Base-by-base conservation (phyloP, 2,329 filamentous ascomycete species). In the Tolypocladium album region DNA sequence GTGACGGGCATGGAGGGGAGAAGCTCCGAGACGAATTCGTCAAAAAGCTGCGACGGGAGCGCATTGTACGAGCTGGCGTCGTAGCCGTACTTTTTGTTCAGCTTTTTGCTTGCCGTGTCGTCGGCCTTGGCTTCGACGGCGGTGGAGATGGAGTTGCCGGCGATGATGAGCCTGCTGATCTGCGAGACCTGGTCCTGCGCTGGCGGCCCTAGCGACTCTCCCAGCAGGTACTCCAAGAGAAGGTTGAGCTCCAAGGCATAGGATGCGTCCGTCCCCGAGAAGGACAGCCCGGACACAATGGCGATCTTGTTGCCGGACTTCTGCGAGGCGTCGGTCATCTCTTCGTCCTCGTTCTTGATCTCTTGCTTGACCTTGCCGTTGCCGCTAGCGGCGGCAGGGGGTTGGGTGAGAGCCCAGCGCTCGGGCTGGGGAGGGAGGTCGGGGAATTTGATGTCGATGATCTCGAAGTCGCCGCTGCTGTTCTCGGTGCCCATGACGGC, bases 401-500 rank as follows among this genome's bases (percentile, higher is more conserved):
- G 74, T 64, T 87, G 81, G 9, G 87, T 82, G 36, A 88, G 77
- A 58, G 88, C 81, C 91, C 92, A 96, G 38, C 93, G 85, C 57
- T 84, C 81, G 15, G 90, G 88, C 68, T 99, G 94, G 0, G 86
- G 85, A 20, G 93, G 83, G 5, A 99, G 76, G 70, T 97, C 92
- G 8, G 94, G 90, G 52, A 96, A 87, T 69, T 92, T 90, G 65
- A 96, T 80, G 73, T 96, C 93, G 47, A 97, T 82, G 8, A 96
- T 88, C 67, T 97, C 92, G 62, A 99, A 92, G 66, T 96, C 90
- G 64, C 94, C 94, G 74, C 93, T 88, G 58, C 85, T 81, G 68
- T 96, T 97, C 71, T 99, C 94, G 0, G 92, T 96, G 42, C 94
- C 94, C 77, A 99, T 85, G 3, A 92, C 92, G n/a, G 92, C 92